These are phyloP conservation scores for Chlorokybus atmophyticus DNA, from an alignment of 139 green algal genomes.

Conservation along the genomic window DNA sequence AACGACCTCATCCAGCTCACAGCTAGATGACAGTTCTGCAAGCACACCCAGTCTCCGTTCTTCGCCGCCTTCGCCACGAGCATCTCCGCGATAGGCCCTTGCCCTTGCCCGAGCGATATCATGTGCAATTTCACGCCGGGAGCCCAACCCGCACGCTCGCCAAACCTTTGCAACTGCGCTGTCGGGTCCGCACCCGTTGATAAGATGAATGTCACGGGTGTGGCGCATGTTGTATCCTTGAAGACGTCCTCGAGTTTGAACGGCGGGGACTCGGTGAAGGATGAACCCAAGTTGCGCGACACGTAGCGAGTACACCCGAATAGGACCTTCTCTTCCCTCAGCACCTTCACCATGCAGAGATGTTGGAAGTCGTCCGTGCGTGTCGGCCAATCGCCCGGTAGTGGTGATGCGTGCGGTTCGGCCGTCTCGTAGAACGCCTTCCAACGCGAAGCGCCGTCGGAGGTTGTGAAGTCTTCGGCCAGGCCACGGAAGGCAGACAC, in stretches of 20 bases:
- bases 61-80: slow-evolving; percentile 37
- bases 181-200: slow-evolving; percentile 66
- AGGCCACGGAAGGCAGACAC: slow-evolving; percentile 10
- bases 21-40: slow-evolving; percentile 83
- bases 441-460: slow-evolving; percentile 1
- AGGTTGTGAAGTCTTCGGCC: background rate
- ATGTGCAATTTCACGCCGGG: slow-evolving; percentile 56
- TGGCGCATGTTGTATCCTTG: slow-evolving; percentile 46
- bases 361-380: slow-evolving; percentile 37
- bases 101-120: slow-evolving; percentile 67
- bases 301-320: slow-evolving; percentile 42
- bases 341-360: slow-evolving; percentile 47
- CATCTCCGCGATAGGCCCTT: slow-evolving; percentile 44
- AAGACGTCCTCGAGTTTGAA: slow-evolving; percentile 70
- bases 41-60: slow-evolving; percentile 64
- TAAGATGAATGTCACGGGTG: slow-evolving; percentile 73
- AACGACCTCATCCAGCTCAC: slow-evolving; percentile 55
- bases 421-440: slow-evolving; percentile 4
- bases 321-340: slow-evolving; percentile 59
- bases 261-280: slow-evolving; percentile 57
- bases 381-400: slow-evolving; percentile 39
- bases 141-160: slow-evolving; percentile 39
- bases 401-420: slow-evolving; percentile 37
- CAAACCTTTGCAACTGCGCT: slow-evolving; percentile 56
- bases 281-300: slow-evolving; percentile 36